Evolutionary conservation across 371 early-diverging fungal genomes (phyloP).

Genomic region (Mortierella sp.): DNA sequence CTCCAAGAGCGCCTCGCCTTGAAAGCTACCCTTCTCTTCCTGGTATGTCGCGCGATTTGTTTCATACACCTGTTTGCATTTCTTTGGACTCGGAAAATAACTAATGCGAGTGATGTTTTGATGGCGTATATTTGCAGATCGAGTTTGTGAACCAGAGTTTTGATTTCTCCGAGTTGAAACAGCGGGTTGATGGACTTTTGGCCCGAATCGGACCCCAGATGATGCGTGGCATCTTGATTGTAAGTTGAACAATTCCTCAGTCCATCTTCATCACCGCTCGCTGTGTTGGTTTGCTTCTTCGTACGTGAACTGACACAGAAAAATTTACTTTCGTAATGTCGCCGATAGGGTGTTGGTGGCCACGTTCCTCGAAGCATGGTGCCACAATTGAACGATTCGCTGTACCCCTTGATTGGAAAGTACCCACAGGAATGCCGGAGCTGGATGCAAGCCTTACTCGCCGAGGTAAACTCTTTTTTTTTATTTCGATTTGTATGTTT

Average conservation of each 20-base stretch:
- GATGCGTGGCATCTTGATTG: slow-evolving; percentile 68
- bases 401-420: slow-evolving; percentile 73
- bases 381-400: slow-evolving; percentile 70
- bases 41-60: slow-evolving; percentile 57
- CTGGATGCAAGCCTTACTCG: slow-evolving; percentile 72
- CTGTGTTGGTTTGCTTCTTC: background rate
- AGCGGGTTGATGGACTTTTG: slow-evolving; percentile 62
- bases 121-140: slow-evolving; percentile 42
- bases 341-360: slow-evolving; percentile 76
- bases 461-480: slow-evolving; percentile 60
- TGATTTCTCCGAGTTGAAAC: slow-evolving; percentile 60
- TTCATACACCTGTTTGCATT: background rate
- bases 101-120: background rate
- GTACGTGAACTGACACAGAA: background rate
- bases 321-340: background rate
- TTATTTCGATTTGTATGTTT: background rate
- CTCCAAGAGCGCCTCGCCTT: slow-evolving; percentile 75
- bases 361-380: slow-evolving; percentile 79
- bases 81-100: background rate
- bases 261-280: background rate
- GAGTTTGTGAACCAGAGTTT: slow-evolving; percentile 69
- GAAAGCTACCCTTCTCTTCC: slow-evolving; percentile 70
- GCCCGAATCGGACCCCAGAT: slow-evolving; percentile 67
- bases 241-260: slow-evolving; percentile 39
- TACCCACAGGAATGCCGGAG: slow-evolving; percentile 66